These are phyloP conservation scores for Pichia occidentalis DNA, from an alignment of 805 yeast genomes.

Conservation along the genomic window DNA sequence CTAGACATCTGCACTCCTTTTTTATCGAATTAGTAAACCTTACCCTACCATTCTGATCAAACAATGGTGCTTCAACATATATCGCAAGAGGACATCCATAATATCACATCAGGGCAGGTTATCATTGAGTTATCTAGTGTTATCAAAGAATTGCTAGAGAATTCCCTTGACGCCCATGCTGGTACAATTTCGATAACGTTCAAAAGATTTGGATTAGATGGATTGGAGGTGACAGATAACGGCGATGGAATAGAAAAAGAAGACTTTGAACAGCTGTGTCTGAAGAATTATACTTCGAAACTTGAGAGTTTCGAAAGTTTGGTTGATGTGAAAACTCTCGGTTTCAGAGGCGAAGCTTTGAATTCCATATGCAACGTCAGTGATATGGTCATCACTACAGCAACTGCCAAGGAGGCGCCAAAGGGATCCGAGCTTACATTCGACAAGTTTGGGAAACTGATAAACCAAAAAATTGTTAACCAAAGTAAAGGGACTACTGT, in stretches of 20 bases:
- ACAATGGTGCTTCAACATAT: slow-evolving; percentile 36
- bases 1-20: no score
- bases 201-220: slow-evolving; percentile 57
- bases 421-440: slow-evolving; percentile 51
- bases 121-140: slow-evolving; percentile 71
- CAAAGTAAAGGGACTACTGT: slow-evolving; percentile 70
- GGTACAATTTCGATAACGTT: slow-evolving; percentile 61
- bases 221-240: slow-evolving; percentile 61
- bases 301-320: slow-evolving; percentile 51
- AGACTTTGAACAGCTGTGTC: slow-evolving; percentile 49
- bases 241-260: slow-evolving; percentile 54
- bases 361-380: slow-evolving; percentile 60
- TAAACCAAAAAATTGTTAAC: slow-evolving; percentile 31
- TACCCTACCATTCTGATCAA: no score
- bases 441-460: slow-evolving; percentile 48
- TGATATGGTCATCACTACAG: slow-evolving; percentile 43
- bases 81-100: slow-evolving; percentile 51
- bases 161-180: slow-evolving; percentile 75
- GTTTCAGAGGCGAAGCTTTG: slow-evolving; percentile 80
- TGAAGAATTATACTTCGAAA: slow-evolving; percentile 66
- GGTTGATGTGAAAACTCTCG: slow-evolving; percentile 45
- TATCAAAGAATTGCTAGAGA: slow-evolving; percentile 82
- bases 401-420: slow-evolving; percentile 43
- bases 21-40: no score
- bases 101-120: slow-evolving; percentile 90